Evolutionary conservation across 2,329 filamentous ascomycete genomes (phyloP).

Genomic region (Pseudopyrenochaeta lycopersici): DNA sequence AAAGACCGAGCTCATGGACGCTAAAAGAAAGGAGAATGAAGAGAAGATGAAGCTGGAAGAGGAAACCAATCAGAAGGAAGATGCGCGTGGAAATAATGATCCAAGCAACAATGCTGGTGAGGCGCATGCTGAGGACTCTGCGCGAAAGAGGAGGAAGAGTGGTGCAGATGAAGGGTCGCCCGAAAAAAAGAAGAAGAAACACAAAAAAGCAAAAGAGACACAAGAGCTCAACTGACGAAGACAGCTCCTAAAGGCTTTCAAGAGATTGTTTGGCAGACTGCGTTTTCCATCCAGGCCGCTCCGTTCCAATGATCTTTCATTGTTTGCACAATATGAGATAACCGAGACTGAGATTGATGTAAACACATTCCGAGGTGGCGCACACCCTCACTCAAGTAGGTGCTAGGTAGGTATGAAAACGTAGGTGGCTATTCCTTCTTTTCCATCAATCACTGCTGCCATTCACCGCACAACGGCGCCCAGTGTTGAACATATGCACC

Average conservation of each 20-base stretch:
- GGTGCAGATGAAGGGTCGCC: background rate
- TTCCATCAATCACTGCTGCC: background rate
- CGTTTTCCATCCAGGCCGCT: background rate
- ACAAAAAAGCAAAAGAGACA: constrained; percentile 16
- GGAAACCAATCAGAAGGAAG: constrained; percentile 9
- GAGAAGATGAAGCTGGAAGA: constrained; percentile 19
- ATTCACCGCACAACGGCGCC: background rate
- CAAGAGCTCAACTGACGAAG: constrained; percentile 8
- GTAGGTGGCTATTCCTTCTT: background rate
- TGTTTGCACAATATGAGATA: background rate
- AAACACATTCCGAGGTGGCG: background rate
- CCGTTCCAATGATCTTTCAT: background rate
- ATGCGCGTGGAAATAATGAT: background rate
- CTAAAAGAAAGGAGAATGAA: constrained; percentile 22
- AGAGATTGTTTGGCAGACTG: constrained; percentile 8
- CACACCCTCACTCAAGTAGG: background rate
- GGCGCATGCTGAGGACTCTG: background rate
- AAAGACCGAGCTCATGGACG: constrained; percentile 32
- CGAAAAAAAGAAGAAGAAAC: constrained; percentile 25
- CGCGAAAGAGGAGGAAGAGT: constrained; percentile 14
- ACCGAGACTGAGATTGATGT: background rate
- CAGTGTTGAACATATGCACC: background rate
- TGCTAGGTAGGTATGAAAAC: constrained; percentile 8
- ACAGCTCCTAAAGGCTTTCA: constrained; percentile 2
- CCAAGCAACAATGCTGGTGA: constrained; percentile 30